These are phyloP conservation scores for Chlorella ohadii DNA, from an alignment of 139 green algal genomes.

Conservation along the genomic window DNA sequence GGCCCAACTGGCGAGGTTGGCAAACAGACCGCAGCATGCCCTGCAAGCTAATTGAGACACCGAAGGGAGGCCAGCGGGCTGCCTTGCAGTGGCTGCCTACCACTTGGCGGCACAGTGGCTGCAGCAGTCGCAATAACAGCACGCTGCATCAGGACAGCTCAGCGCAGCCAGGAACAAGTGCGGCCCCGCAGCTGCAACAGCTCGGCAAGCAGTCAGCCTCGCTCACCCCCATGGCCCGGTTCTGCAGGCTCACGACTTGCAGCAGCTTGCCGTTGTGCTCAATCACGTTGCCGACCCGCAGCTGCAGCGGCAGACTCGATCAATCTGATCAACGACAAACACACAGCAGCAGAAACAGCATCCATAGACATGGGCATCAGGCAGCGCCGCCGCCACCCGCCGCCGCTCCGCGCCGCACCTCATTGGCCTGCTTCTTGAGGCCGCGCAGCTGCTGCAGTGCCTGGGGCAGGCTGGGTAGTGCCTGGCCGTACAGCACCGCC, in stretches of 20 bases:
- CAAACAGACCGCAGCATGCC: no score
- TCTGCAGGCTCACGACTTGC: conserved; percentile 46
- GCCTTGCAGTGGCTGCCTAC: neutral
- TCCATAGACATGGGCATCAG: no score
- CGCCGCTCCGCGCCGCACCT: conserved; percentile 24
- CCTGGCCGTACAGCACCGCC: neutral
- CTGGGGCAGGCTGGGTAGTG: neutral
- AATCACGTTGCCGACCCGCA: conserved; percentile 54
- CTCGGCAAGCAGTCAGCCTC: no score
- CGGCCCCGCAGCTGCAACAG: neutral
- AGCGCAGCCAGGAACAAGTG: neutral
- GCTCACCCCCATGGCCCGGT: conserved; percentile 30
- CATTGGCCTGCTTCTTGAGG: conserved; percentile 51
- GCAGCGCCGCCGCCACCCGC: no score
- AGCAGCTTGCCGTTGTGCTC: conserved; percentile 55
- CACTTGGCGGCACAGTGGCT: no score
- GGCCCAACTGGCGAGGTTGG: neutral
- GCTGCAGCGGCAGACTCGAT: conserved; percentile 12
- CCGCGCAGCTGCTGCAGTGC: neutral
- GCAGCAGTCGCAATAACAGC: no score
- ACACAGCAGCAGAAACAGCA: neutral
- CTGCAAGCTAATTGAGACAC: neutral
- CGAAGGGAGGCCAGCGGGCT: neutral
- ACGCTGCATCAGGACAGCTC: no score
- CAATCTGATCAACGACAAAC: neutral